phyloP scores from a whole-genome alignment of 2,329 filamentous ascomycete genomes.

The Ceratocystis lukuohia region DNA sequence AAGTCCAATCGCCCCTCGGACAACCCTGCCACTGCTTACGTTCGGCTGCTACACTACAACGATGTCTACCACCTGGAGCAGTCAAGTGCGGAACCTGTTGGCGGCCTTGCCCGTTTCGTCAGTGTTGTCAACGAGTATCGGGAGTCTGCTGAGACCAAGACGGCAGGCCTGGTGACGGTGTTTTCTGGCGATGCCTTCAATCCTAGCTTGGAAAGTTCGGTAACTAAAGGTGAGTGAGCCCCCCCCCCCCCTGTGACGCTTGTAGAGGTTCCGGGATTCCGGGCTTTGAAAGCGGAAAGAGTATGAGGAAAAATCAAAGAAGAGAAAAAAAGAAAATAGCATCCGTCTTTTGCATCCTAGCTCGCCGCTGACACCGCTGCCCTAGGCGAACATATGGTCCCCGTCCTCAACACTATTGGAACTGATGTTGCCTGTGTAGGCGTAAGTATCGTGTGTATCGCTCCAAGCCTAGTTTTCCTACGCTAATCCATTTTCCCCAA shows the following conservation, averaged over 20 bases:
- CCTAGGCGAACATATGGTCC: constrained; percentile 69
- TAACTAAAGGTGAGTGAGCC: constrained; percentile 58
- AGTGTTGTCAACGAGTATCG: constrained; percentile 65
- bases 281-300: not conserved
- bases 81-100: constrained; percentile 65
- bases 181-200: constrained; percentile 93
- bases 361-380: not conserved
- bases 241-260: too few relatives aligned
- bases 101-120: constrained; percentile 70
- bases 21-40: constrained; percentile 32
- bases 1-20: constrained; percentile 9
- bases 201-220: constrained; percentile 72
- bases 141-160: constrained; percentile 39
- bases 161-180: constrained; percentile 57
- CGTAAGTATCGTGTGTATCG: constrained; percentile 36
- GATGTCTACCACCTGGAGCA: constrained; percentile 83
- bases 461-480: not conserved
- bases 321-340: too few relatives aligned
- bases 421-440: constrained; percentile 74
- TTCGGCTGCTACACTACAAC: constrained; percentile 82
- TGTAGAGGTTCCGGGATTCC: not conserved
- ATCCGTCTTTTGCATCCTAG: not conserved
- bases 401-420: constrained; percentile 62
- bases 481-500: not conserved
- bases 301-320: too few relatives aligned